phyloP scores from a whole-genome alignment of 768 basidiomycete species.

The Suillus tomentosus region DNA sequence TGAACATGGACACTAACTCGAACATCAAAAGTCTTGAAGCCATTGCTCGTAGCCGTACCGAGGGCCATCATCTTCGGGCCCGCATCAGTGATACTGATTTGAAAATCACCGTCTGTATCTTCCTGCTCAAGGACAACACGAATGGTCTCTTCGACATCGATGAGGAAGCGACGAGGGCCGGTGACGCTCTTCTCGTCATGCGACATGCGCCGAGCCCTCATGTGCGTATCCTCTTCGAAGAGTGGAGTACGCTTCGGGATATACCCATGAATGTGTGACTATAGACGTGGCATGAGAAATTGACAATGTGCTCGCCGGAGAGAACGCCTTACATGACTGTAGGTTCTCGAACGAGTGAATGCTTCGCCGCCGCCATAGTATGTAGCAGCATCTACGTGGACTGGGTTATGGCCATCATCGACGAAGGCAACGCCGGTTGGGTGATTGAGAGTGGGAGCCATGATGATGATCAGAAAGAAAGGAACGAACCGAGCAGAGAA shows the following conservation, averaged over 20 bases:
- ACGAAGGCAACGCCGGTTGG: slow-evolving; percentile 66
- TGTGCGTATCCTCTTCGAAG: slow-evolving; percentile 78
- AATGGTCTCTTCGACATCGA: slow-evolving; percentile 98
- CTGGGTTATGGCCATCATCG: slow-evolving; percentile 56
- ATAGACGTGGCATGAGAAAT: slow-evolving; percentile 23
- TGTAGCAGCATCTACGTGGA: slow-evolving; percentile 69
- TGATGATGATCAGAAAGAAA: slow-evolving; percentile 26
- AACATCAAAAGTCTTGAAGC: slow-evolving; percentile 97
- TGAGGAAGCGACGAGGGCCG: slow-evolving; percentile 85
- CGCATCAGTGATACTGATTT: slow-evolving; percentile 94
- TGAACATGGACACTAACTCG: slow-evolving; percentile 51
- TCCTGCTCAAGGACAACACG: slow-evolving; percentile 96
- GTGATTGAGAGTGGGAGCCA: slow-evolving; percentile 69
- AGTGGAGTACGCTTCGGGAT: slow-evolving; percentile 68
- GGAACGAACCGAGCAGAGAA: slow-evolving; percentile 8
- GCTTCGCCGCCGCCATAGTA: slow-evolving; percentile 85
- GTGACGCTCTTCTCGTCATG: slow-evolving; percentile 88
- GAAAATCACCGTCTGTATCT: slow-evolving; percentile 95
- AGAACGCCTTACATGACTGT: slow-evolving; percentile 67
- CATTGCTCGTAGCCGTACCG: slow-evolving; percentile 96
- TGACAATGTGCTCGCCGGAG: slow-evolving; percentile 15
- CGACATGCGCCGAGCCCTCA: slow-evolving; percentile 77
- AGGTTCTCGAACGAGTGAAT: slow-evolving; percentile 82
- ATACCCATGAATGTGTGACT: slow-evolving; percentile 76
- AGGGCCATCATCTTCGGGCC: slow-evolving; percentile 96